Percentiles rank a stretch among this genome's conserved stretches.
These are phyloP conservation scores for Rhynchospora tenuis DNA, from an alignment of 176 grass and related monocot species.

Conservation along the genomic window DNA sequence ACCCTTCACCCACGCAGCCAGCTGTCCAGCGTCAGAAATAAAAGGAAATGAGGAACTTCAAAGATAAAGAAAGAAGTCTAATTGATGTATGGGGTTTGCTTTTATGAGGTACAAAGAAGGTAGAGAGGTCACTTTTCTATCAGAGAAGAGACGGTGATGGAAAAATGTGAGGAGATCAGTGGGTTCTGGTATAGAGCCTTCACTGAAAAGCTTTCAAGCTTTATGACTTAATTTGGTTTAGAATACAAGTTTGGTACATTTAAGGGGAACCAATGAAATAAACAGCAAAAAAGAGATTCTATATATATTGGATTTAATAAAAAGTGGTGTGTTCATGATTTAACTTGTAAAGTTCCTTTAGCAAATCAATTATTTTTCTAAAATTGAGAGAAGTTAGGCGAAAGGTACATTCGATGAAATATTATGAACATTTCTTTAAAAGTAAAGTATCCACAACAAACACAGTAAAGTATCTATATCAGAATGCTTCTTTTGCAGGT, in stretches of 20 bases:
- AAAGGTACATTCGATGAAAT: constrained; percentile 4
- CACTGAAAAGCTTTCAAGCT: constrained; percentile 64
- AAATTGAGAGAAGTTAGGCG: constrained; percentile 15
- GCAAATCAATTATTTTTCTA: neutral
- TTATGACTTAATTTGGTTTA: constrained; percentile 16
- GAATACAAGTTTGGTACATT: constrained; percentile 5
- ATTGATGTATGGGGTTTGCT: neutral
- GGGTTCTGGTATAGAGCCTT: constrained; percentile 62
- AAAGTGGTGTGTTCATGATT: neutral
- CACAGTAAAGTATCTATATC: neutral
- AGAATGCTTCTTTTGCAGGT: too few species aligned
- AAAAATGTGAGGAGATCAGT: constrained; percentile 34
- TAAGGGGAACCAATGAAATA: neutral
- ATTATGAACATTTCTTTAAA: neutral
- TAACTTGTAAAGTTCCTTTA: neutral
- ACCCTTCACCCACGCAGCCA: too few species aligned
- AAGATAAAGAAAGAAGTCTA: neutral
- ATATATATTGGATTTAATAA: constrained; percentile 11
- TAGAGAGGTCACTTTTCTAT: constrained; percentile 20
- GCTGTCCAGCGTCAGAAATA: constrained; percentile 30
- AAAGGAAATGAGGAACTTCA: constrained; percentile 11
- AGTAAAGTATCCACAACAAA: neutral
- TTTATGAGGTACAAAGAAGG: neutral
- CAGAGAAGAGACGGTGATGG: constrained; percentile 12
- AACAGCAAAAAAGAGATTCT: neutral